phyloP scores from a whole-genome alignment of 2,329 filamentous ascomycete genomes.

The Purpureocillium lavendulum region DNA sequence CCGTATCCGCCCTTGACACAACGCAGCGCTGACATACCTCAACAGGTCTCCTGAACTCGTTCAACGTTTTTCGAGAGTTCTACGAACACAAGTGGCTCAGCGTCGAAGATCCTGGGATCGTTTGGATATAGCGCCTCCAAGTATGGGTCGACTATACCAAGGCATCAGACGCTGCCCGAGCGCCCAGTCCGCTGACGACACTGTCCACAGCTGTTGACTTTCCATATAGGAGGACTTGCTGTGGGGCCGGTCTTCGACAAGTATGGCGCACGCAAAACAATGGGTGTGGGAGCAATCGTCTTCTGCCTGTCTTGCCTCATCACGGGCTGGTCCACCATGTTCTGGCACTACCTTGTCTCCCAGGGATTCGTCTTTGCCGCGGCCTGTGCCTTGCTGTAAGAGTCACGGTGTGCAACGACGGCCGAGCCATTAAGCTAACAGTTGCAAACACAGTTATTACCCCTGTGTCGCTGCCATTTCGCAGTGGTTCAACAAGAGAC shows the following conservation, averaged over 20 bases:
- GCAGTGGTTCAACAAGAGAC: slow-evolving; percentile 20
- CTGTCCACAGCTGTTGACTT: slow-evolving; percentile 26
- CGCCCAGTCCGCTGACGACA: too few relatives aligned
- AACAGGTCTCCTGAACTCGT: slow-evolving; percentile 28
- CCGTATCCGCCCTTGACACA: neutral
- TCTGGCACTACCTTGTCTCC: slow-evolving; percentile 27
- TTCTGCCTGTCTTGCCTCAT: slow-evolving; percentile 28
- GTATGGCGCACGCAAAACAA: slow-evolving; percentile 25
- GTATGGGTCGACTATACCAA: too few relatives aligned
- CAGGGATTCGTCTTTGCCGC: slow-evolving; percentile 33
- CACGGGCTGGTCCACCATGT: slow-evolving; percentile 20
- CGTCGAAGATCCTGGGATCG: too few relatives aligned
- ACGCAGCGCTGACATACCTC: neutral
- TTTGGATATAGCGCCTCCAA: too few relatives aligned
- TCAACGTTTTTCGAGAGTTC: slow-evolving; percentile 46
- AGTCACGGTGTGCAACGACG: too few relatives aligned
- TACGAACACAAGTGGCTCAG: slow-evolving; percentile 29
- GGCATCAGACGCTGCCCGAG: too few relatives aligned
- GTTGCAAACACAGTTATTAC: slow-evolving; percentile 15
- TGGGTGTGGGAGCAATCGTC: slow-evolving; percentile 22
- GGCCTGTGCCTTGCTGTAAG: slow-evolving; percentile 26
- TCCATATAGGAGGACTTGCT: slow-evolving; percentile 28
- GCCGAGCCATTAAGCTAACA: too few relatives aligned
- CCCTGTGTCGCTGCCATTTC: slow-evolving; percentile 20
- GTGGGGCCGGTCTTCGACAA: slow-evolving; percentile 31